Evolutionary conservation across 73 alveolate genomes (phyloP), one percentile per base, ranked within the genome.

Genomic region (Blepharisma japonicum): DNA sequence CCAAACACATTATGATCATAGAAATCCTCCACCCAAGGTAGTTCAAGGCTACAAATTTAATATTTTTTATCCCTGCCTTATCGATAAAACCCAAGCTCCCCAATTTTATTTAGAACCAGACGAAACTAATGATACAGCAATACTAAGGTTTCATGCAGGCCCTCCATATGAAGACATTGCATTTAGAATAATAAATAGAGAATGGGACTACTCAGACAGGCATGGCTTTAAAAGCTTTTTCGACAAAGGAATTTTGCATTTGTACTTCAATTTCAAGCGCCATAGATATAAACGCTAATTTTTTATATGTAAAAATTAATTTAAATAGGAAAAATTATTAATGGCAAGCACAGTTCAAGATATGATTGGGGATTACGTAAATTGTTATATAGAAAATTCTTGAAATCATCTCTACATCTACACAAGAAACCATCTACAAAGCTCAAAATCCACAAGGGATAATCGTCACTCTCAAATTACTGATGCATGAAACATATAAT

Each of bases 141-240:
- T 94, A 54, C 82, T 97, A 47, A 94, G 99, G 55, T 97, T 97
- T 87, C 94, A 89, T 72, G 98, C 99, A 7, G 99, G 99, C 5
- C 99, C 99, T 0, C 99, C 99, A 18, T 97, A 97, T 90, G 99
- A 97, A 87, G 99, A 97, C 77, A 91, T 97, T 39, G 99, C 99
- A 67, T 97, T 97, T 87, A 92, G 96, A 89, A 97, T 98, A 68
- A 88, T 98, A 18, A 96, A 96, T 87, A 96, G 97, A 55, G 99
- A 98, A 89, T 98, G 99, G 99, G 98, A 96, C 68, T 88, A 94
- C 78, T 86, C 97, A 46, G 98, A 95, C 51, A 94, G 93, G 92
- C 87, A 50, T 71, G 99, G 97, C 68, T 95, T 95, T 81, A 94
- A 89, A 77, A 85, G 94, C 76, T 91, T 88, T 9, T 95, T 84